These are phyloP conservation scores for Synchytrium microbalum DNA, from an alignment of 371 early-diverging fungal genomes.

Conservation along the genomic window DNA sequence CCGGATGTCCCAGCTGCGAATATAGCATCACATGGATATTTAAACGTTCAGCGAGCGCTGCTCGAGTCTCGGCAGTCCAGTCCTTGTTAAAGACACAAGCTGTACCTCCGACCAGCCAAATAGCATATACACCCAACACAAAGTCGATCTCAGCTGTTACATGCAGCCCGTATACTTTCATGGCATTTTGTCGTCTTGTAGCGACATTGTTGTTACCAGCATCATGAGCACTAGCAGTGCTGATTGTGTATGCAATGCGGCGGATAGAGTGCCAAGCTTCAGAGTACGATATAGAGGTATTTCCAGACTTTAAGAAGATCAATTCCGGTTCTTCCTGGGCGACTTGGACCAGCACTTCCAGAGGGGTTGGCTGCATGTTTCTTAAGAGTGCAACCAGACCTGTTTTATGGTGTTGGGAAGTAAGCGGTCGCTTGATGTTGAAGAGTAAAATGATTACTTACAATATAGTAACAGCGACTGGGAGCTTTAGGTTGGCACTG, in stretches of 20 bases:
- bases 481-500: too few relatives aligned
- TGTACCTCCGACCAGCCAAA: neutral
- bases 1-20: neutral
- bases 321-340: neutral
- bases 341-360: neutral
- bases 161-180: too few relatives aligned
- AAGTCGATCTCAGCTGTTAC: neutral
- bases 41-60: neutral
- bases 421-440: too few relatives aligned
- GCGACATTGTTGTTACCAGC: neutral
- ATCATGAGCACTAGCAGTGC: neutral
- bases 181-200: too few relatives aligned
- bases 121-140: neutral
- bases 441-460: too few relatives aligned
- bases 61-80: neutral
- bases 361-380: too few relatives aligned
- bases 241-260: neutral
- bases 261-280: neutral
- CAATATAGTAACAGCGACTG: too few relatives aligned
- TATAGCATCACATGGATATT: neutral
- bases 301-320: neutral
- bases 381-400: too few relatives aligned
- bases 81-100: neutral
- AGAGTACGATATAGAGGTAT: neutral
- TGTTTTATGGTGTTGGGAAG: too few relatives aligned